Evolutionary conservation across 2,329 filamentous ascomycete species (phyloP).

Genomic region (Hypoxylon sp.): DNA sequence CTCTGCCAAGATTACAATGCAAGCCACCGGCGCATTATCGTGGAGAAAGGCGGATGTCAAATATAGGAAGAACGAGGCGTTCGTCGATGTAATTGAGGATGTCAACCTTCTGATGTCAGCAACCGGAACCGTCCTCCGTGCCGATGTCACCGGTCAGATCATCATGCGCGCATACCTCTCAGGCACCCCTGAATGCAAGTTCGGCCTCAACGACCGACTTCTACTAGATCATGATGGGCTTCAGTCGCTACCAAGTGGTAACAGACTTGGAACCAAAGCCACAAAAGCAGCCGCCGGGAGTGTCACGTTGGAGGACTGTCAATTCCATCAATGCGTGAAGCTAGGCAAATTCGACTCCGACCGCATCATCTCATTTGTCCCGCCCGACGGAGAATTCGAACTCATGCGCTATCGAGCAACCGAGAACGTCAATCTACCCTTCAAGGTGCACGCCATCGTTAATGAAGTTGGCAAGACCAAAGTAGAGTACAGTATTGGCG

Average conservation of each 20-base stretch:
- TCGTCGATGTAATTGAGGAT: slow-evolving; percentile 99
- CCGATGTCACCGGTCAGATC: slow-evolving; percentile 97
- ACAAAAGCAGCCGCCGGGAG: slow-evolving; percentile 96
- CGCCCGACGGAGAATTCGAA: slow-evolving; percentile 97
- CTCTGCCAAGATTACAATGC: slow-evolving; percentile 98
- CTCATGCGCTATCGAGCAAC: slow-evolving; percentile 98
- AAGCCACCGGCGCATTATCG: slow-evolving; percentile 95
- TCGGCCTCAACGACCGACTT: slow-evolving; percentile 94
- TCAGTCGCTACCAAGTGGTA: slow-evolving; percentile 76
- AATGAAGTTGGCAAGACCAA: slow-evolving; percentile 97
- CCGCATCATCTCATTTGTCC: slow-evolving; percentile 95
- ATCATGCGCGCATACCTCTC: slow-evolving; percentile 98
- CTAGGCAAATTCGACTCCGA: slow-evolving; percentile 96
- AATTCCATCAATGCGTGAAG: slow-evolving; percentile 99
- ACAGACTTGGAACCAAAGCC: slow-evolving; percentile 84
- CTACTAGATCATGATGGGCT: slow-evolving; percentile 84
- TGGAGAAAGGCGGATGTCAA: slow-evolving; percentile 98
- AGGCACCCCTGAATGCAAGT: slow-evolving; percentile 98
- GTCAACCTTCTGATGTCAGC: slow-evolving; percentile 99
- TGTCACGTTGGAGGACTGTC: slow-evolving; percentile 96
- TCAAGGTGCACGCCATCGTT: slow-evolving; percentile 98
- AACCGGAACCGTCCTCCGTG: slow-evolving; percentile 91
- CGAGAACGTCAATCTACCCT: slow-evolving; percentile 97
- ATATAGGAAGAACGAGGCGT: slow-evolving; percentile 99
- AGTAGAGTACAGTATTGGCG: slow-evolving; percentile 97